phyloP scores from a whole-genome alignment of 2,329 filamentous ascomycete genomes.

The Colletotrichum chlorophyti region DNA sequence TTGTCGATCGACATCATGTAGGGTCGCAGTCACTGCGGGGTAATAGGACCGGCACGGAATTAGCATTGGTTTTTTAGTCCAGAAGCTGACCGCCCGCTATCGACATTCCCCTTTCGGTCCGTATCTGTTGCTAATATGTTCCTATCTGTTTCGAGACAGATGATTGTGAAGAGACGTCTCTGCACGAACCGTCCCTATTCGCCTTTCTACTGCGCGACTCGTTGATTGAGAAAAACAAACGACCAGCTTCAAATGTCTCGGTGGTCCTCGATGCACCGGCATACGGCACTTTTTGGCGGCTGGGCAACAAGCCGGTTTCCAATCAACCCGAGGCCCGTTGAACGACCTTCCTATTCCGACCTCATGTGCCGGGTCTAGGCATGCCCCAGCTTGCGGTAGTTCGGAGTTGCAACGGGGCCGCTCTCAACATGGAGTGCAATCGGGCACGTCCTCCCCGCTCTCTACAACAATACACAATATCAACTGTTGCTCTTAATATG shows the following conservation, averaged over 20 bases:
- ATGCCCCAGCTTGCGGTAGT: background rate
- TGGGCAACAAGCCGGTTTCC: background rate
- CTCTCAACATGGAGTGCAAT: background rate
- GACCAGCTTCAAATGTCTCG: background rate
- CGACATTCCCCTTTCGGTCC: background rate
- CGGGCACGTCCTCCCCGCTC: too few species aligned
- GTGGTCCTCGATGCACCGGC: background rate
- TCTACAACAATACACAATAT: too few species aligned
- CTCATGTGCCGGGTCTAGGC: constrained; percentile 11
- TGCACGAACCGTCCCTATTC: too few species aligned
- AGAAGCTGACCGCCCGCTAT: background rate
- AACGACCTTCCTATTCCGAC: constrained; percentile 21
- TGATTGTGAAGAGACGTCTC: too few species aligned
- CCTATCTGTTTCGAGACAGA: too few species aligned
- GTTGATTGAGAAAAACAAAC: background rate
- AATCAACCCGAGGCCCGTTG: background rate
- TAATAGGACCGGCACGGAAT: background rate
- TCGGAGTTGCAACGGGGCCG: background rate
- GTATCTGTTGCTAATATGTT: too few species aligned
- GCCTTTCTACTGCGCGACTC: too few species aligned
- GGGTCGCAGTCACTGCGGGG: constrained; percentile 4
- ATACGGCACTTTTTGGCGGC: constrained; percentile 10
- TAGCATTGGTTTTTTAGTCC: background rate
- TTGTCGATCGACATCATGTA: constrained; percentile 8
- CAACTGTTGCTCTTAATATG: too few species aligned